These are phyloP conservation scores for Ophiostoma tasmaniense DNA, from an alignment of 2,329 filamentous ascomycete genomes.

Conservation along the genomic window DNA sequence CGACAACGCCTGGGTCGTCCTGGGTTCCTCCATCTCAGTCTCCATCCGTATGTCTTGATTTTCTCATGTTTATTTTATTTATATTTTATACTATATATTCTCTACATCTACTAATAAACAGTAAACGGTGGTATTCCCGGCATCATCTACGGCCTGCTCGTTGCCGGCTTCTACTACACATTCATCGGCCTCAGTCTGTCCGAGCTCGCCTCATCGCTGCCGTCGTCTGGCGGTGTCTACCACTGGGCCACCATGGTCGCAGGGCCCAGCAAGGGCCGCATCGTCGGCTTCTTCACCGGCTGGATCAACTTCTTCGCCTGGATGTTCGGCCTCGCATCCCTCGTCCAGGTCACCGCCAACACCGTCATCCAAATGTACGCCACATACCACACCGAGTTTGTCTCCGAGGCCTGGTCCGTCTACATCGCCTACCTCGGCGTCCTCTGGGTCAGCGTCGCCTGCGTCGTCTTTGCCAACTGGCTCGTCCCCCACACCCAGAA, in stretches of 20 bases:
- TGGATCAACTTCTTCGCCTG: constrained; percentile 51
- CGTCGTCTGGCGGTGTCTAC: constrained; percentile 50
- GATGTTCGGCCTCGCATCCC: constrained; percentile 54
- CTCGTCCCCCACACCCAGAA: constrained; percentile 45
- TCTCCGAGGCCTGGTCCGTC: constrained; percentile 46
- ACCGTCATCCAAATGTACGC: constrained; percentile 53
- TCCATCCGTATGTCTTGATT: constrained; percentile 34
- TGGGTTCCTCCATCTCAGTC: constrained; percentile 52
- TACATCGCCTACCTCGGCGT: constrained; percentile 50
- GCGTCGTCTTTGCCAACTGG: constrained; percentile 49
- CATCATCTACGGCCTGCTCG: constrained; percentile 35
- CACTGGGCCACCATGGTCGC: constrained; percentile 53
- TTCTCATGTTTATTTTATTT: not conserved
- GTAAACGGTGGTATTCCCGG: constrained; percentile 36
- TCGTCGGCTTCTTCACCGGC: constrained; percentile 40
- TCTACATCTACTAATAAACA: constrained; percentile 16
- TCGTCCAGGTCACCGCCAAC: constrained; percentile 50
- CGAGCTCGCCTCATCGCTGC: constrained; percentile 51
- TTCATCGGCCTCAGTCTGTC: constrained; percentile 36
- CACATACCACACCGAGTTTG: constrained; percentile 47
- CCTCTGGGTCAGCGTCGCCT: constrained; percentile 43
- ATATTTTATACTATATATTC: not conserved
- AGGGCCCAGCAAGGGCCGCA: constrained; percentile 44
- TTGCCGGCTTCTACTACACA: constrained; percentile 36
- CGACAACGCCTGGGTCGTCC: constrained; percentile 57